Conservation (phyloP, 345 rosid genomes). For the Isatis tinctoria region DNA sequence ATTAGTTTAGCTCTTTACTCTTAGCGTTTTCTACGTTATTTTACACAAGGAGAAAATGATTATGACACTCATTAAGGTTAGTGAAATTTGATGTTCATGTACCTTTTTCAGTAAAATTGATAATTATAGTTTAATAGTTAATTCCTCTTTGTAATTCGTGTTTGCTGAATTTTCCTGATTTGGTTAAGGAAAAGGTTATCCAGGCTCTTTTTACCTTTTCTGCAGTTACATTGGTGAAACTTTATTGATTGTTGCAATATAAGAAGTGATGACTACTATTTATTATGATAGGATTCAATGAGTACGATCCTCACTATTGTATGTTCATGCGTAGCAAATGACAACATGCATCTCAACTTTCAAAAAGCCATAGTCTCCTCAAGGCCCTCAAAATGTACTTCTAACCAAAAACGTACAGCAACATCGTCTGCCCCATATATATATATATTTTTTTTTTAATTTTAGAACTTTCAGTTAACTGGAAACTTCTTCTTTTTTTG, state of each 20-base stretch:
- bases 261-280: neutral
- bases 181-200: neutral
- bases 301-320: slow-evolving; percentile 1
- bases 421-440: neutral
- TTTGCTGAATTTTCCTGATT: neutral
- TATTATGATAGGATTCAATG: neutral
- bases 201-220: neutral
- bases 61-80: too few relatives aligned
- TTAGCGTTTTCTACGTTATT: neutral
- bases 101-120: too few relatives aligned
- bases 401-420: neutral
- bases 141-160: too few relatives aligned
- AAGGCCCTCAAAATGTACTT: neutral
- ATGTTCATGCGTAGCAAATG: slow-evolving; percentile 11
- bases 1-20: neutral
- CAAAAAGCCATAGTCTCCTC: neutral
- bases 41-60: too few relatives aligned
- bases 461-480: neutral
- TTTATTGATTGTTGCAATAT: neutral
- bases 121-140: too few relatives aligned
- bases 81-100: too few relatives aligned
- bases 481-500: too few relatives aligned
- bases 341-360: neutral
- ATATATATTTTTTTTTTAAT: too few relatives aligned
- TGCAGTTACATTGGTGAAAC: neutral